Evolutionary conservation across 108 stramenopile genomes (phyloP), one percentile per base, ranked within the genome.

Genomic region (Stephanodiscus triporus): DNA sequence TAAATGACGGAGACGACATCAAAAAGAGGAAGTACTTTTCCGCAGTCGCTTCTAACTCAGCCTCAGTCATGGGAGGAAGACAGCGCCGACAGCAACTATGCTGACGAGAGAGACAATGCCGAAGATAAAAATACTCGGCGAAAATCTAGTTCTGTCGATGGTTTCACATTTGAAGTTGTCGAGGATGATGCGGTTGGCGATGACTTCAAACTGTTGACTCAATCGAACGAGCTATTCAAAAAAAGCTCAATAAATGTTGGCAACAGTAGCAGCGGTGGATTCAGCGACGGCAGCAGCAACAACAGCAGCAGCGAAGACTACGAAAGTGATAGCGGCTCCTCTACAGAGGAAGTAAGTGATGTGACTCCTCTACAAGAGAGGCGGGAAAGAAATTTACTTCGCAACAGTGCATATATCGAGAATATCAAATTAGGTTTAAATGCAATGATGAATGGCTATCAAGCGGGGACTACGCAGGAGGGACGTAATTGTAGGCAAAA

Each of bases 1-100:
- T 45, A 0, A 45, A 45, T 45, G 43, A 54, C 16, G 53, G 53
- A 54, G 60, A 48, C 32, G 83, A 36, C 64, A 80, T 65, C 55
- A 75, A 19, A 60, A 60, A 10, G 34, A 1, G 36, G 37, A 37
- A 9, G 47, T 60, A 17, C 38, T 61, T 38, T 72, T 36, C 23
- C 45, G 23, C 53, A 54, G 53, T 10, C 53, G 53, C 53, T 26
- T 2, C 53, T 54, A 23, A 54, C 53, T 27, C 53, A 26, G 53
- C 20, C 53, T 54, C 53, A 54, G 53, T 7, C 53, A 54, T 54
- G 20, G 20, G 53, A 54, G 23, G 53, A 54, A 54, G 53, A 13
- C 53, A 54, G 53, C 4, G 53, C 13, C 23, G 53, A 4, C 53
- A 54, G 53, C 26, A 27, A 24, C 8, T 26, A 26, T 26, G 23